Percentiles rank a stretch among this genome's conserved stretches.
Evolutionary conservation across 495 filamentous ascomycete species (phyloP).

Genomic region (Talaromyces borbonicus): DNA sequence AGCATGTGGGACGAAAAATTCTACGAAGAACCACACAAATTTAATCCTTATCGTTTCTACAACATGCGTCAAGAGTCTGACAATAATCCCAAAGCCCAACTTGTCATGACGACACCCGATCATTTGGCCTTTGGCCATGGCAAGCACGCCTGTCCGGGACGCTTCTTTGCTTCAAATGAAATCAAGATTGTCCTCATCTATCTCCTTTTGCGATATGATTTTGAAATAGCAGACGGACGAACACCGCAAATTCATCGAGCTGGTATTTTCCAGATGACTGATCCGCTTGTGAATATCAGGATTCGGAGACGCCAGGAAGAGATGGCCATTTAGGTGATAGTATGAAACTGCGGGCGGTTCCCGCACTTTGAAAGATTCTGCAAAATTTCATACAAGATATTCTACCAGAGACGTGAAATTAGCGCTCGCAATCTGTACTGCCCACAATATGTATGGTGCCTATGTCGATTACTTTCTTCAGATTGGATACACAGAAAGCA

Average conservation of each 20-base stretch:
- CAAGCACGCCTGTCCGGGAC: conserved; percentile 43
- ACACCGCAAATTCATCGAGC: not conserved
- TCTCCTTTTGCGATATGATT: conserved; percentile 10
- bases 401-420: too few relatives aligned
- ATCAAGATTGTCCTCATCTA: conserved; percentile 27
- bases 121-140: conserved; percentile 39
- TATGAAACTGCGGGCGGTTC: too few relatives aligned
- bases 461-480: too few relatives aligned
- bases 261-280: not conserved
- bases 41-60: conserved; percentile 39
- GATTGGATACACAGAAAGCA: too few relatives aligned
- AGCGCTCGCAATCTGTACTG: too few relatives aligned
- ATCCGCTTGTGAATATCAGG: not conserved
- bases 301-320: conserved; percentile 3
- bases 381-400: too few relatives aligned
- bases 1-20: conserved; percentile 27
- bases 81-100: conserved; percentile 32
- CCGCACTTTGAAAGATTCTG: too few relatives aligned
- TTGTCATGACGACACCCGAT: conserved; percentile 29
- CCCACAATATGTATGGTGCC: too few relatives aligned
- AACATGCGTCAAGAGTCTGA: too few relatives aligned
- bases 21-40: conserved; percentile 33
- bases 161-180: conserved; percentile 42
- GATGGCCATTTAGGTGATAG: not conserved
- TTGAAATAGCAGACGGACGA: not conserved